A percentile compares a stretch with the other conserved stretches of the same genome.
Evolutionary conservation across 352 stramenopile genomes (phyloP).

Genomic region (Pythium aquatile): DNA sequence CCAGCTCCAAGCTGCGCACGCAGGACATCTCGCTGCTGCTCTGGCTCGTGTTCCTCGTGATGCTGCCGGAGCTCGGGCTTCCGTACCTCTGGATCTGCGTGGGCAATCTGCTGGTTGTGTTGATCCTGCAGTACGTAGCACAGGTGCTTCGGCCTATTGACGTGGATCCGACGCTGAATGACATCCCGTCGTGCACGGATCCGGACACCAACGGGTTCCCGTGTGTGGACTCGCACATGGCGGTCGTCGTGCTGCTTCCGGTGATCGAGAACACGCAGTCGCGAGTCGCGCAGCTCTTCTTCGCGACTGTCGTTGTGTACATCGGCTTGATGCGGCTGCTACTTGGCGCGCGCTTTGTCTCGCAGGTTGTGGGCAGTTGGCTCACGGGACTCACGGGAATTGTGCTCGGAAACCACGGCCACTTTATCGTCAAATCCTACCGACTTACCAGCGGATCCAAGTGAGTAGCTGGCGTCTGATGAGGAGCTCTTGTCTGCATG

Average conservation of each 20-base stretch:
- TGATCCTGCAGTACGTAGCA: constrained; percentile 47
- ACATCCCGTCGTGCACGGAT: constrained; percentile 33
- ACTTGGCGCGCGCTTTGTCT: constrained; percentile 49
- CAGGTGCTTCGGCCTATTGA: constrained; percentile 52
- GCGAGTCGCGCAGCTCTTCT: constrained; percentile 24
- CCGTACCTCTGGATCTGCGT: constrained; percentile 70
- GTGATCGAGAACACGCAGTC: constrained; percentile 45
- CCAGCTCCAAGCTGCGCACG: constrained; percentile 51
- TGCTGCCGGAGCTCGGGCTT: constrained; percentile 54
- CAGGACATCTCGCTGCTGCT: constrained; percentile 66
- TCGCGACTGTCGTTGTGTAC: constrained; percentile 29
- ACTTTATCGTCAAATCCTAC: constrained; percentile 46
- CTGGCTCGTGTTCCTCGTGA: constrained; percentile 67
- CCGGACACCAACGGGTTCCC: constrained; percentile 56
- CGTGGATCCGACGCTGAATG: constrained; percentile 32
- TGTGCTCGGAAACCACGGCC: constrained; percentile 56
- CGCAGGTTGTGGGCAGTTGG: constrained; percentile 61
- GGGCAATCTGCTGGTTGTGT: constrained; percentile 49
- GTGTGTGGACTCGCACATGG: constrained; percentile 77
- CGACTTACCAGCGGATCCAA: constrained; percentile 45
- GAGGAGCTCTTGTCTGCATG: background rate
- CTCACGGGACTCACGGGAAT: constrained; percentile 55
- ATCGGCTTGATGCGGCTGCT: constrained; percentile 39
- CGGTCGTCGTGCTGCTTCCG: constrained; percentile 62
- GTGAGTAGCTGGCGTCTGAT: constrained; percentile 21